Base-by-base conservation (phyloP, 192 early-diverging fungal genomes). In the Entomortierella lignicola region DNA sequence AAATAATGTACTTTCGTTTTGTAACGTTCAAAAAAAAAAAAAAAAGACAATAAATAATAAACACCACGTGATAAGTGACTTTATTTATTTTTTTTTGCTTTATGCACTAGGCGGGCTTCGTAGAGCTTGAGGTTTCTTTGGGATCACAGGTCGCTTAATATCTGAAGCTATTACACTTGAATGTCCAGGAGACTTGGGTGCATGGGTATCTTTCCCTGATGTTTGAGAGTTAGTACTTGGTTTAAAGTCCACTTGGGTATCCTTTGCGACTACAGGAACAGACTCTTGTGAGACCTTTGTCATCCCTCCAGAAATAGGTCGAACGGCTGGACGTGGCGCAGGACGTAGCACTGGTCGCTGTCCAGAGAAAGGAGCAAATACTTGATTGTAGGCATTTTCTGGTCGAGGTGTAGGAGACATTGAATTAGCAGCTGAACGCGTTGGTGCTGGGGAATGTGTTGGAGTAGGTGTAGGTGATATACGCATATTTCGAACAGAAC, bases 121-220 rank as follows among this genome's bases (percentile, higher is more conserved):
- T 26, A 79, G 50, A 2, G 67, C 66, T 15, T 66, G 0, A 0
- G 75, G 75, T 43, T 79, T 79, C 68, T 69, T 79, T 32, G 75
- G 75, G 11, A 79, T 43, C 39, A 43, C 56, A 20, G 75, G 75
- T 37, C 47, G 47, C 32, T 51, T 51, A 20, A 6, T 37, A 0
- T 52, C 48, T 18, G 48, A 48, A 0, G 32, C 1, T 27, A 37
- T 2, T 37, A 30, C 53, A 25, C 3, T 37, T 8, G 61, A 5
- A 30, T 42, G 23, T 48, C 6, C 34, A 7, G 41, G 42, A 17
- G 66, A 1, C 47, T 10, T 48, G 31, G 31, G 29, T 51, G 12
- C 13, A 13, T 50, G 60, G 13, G 21, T 54, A 58, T 52, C 47
- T 7, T 42, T 55, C 26, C 10, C 8, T 8, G 44, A 25, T 47